Evolutionary conservation across 371 early-diverging fungal genomes (phyloP).

Genomic region (Rhizomucor pusillus): DNA sequence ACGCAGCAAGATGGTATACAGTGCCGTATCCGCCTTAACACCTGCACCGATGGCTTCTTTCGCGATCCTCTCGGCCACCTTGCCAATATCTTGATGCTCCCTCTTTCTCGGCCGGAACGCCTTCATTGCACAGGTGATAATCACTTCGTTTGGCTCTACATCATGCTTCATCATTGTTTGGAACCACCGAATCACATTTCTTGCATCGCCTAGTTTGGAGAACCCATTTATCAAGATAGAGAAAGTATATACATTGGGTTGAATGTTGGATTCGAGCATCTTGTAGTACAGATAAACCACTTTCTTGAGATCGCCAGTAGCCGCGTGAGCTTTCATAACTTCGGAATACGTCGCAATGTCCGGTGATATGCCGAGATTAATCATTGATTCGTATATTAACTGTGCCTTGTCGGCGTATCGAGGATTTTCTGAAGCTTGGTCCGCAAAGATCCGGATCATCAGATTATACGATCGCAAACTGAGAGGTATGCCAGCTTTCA

Average conservation of each 20-base stretch:
- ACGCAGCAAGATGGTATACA: slow-evolving; percentile 40
- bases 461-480: slow-evolving; percentile 44
- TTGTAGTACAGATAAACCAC: slow-evolving; percentile 38
- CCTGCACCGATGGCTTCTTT: slow-evolving; percentile 33
- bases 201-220: slow-evolving; percentile 17
- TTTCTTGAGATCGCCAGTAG: slow-evolving; percentile 13
- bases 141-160: slow-evolving; percentile 29
- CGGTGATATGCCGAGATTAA: slow-evolving; percentile 33
- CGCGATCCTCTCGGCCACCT: slow-evolving; percentile 23
- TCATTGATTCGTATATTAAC: slow-evolving; percentile 35
- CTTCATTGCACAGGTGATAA: slow-evolving; percentile 29
- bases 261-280: slow-evolving; percentile 12
- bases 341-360: slow-evolving; percentile 49
- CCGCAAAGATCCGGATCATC: slow-evolving; percentile 42
- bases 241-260: slow-evolving; percentile 50
- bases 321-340: slow-evolving; percentile 40
- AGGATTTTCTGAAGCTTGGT: slow-evolving; percentile 24
- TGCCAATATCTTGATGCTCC: slow-evolving; percentile 10
- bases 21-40: slow-evolving; percentile 31
- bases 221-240: slow-evolving; percentile 49
- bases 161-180: slow-evolving; percentile 30
- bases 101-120: slow-evolving; percentile 15
- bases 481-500: slow-evolving; percentile 30
- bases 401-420: slow-evolving; percentile 14
- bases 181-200: slow-evolving; percentile 41